These are phyloP conservation scores for Penicillium dipodomyicola DNA, from an alignment of 495 filamentous ascomycete species.

Conservation along the genomic window DNA sequence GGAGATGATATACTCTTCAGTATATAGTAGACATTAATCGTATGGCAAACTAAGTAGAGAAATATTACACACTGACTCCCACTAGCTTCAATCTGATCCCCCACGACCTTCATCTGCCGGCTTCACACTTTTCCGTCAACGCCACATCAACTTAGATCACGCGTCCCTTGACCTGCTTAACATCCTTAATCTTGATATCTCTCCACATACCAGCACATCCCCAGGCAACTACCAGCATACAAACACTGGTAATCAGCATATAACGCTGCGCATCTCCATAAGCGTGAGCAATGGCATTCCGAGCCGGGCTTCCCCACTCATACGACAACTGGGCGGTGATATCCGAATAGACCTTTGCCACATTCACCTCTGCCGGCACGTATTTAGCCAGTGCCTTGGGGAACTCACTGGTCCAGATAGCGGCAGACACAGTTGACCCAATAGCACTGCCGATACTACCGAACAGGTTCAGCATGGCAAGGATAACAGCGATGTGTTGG, in stretches of 20 bases:
- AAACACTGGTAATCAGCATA: constrained; percentile 47
- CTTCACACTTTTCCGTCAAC: background rate
- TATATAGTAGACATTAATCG: background rate
- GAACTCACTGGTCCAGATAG: constrained; percentile 63
- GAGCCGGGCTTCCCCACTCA: constrained; percentile 41
- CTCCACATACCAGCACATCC: constrained; percentile 2
- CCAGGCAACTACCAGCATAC: constrained; percentile 7
- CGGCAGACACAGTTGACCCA: constrained; percentile 55
- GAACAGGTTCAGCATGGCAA: constrained; percentile 60
- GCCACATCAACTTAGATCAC: background rate
- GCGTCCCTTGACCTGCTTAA: constrained; percentile 7
- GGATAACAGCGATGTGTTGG: constrained; percentile 58
- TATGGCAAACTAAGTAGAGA: background rate
- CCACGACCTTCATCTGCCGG: background rate
- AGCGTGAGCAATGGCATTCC: constrained; percentile 50
- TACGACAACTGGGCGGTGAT: constrained; percentile 50
- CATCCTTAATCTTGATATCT: constrained; percentile 5
- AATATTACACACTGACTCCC: background rate
- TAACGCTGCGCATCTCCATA: constrained; percentile 53
- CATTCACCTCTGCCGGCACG: constrained; percentile 46
- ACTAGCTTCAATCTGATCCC: background rate
- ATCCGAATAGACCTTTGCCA: constrained; percentile 49
- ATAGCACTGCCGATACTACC: constrained; percentile 60
- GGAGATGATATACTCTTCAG: background rate
- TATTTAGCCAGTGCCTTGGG: constrained; percentile 48